Evolutionary conservation across 2,329 filamentous ascomycete species (phyloP).

Genomic region (Fusarium lyarnte): DNA sequence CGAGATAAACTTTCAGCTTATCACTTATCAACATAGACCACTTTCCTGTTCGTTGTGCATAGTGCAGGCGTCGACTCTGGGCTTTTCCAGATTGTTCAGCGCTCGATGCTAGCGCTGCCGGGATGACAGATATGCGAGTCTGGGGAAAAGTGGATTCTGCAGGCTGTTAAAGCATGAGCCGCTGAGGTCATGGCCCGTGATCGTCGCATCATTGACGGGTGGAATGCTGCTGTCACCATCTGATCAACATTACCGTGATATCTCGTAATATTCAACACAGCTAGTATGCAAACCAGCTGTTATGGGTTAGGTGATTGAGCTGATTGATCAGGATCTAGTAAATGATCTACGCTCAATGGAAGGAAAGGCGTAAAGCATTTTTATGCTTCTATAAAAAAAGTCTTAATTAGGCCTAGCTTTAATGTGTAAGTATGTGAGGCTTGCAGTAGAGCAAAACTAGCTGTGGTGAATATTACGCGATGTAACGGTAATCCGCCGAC

Average conservation of each 20-base stretch:
- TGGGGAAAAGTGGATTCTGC: not conserved
- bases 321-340: accelerated
- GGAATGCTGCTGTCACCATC: not conserved
- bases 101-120: not conserved
- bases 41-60: not conserved
- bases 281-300: accelerated
- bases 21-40: accelerated
- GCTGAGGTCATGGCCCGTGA: not conserved
- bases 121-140: not conserved
- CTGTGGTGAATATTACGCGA: not conserved
- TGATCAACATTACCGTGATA: not conserved
- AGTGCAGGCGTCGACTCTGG: not conserved
- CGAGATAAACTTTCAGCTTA: accelerated
- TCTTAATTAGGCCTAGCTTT: not conserved
- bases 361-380: accelerated
- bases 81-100: not conserved
- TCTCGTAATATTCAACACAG: not conserved
- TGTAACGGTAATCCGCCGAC: not conserved
- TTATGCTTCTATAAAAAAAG: accelerated
- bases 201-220: not conserved
- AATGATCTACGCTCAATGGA: accelerated
- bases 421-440: not conserved
- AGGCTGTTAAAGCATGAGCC: accelerated
- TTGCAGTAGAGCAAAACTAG: not conserved
- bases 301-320: accelerated